These are phyloP conservation scores for Centaurea solstitialis DNA, from an alignment of 129 eudicot species.

Conservation along the genomic window DNA sequence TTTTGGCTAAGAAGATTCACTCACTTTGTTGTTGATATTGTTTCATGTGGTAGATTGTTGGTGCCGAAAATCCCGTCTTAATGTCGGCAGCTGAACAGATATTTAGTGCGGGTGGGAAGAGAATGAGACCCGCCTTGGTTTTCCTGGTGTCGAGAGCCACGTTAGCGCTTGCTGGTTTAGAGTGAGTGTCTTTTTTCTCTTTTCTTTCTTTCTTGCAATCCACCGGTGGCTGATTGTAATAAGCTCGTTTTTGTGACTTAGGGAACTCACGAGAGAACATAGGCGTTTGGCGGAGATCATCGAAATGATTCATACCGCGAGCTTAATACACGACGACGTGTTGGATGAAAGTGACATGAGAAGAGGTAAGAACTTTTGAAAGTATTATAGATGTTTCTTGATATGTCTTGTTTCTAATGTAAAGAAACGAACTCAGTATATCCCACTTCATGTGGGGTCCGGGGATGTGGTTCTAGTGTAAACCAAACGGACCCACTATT, in stretches of 20 bases:
- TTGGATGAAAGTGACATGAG: slow-evolving; percentile 95
- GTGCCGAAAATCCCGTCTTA: slow-evolving; percentile 93
- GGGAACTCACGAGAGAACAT: slow-evolving; percentile 91
- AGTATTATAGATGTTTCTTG: slow-evolving; percentile 3
- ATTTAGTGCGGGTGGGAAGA: slow-evolving; percentile 96
- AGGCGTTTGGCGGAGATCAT: slow-evolving; percentile 94
- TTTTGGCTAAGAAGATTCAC: background rate
- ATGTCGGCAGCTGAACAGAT: slow-evolving; percentile 98
- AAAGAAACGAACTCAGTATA: too few species aligned
- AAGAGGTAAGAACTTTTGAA: slow-evolving; percentile 56
- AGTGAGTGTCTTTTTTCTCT: slow-evolving; percentile 43
- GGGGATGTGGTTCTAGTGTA: too few species aligned
- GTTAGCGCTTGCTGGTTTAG: slow-evolving; percentile 65
- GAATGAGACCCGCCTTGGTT: slow-evolving; percentile 97
- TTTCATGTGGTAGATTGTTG: slow-evolving; percentile 70
- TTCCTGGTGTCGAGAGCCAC: slow-evolving; percentile 95
- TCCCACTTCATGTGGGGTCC: too few species aligned
- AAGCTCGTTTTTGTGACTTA: slow-evolving; percentile 25
- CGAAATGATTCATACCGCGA: slow-evolving; percentile 97
- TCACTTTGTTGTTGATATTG: slow-evolving; percentile 28
- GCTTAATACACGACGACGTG: slow-evolving; percentile 93
- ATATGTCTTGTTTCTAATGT: background rate
- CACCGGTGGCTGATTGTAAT: background rate
- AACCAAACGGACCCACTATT: too few species aligned
- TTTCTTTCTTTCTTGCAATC: background rate